These are phyloP conservation scores for Saccharum spontaneum DNA, from an alignment of 176 grass and related monocot genomes.

Conservation along the genomic window DNA sequence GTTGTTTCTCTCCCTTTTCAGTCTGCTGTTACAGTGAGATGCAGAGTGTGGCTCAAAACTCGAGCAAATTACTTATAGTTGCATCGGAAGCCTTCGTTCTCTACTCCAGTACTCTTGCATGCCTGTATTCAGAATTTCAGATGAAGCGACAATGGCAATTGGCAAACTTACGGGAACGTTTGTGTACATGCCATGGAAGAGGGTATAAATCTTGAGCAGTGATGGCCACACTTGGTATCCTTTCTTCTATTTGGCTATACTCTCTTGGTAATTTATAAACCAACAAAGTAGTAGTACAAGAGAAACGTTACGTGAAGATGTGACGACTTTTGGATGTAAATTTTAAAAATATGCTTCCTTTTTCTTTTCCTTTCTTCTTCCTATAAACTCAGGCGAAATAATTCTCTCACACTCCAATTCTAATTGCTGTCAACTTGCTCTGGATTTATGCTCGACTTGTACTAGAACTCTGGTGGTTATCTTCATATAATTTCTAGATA, in stretches of 20 bases:
- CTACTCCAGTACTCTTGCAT: background rate
- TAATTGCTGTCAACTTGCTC: no score
- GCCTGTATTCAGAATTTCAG: background rate
- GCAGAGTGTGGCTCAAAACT: constrained; percentile 38
- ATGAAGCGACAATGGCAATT: background rate
- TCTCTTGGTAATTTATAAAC: background rate
- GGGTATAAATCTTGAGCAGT: background rate
- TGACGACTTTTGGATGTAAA: background rate
- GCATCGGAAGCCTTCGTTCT: background rate
- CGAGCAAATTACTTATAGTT: constrained; percentile 6
- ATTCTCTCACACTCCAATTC: no score
- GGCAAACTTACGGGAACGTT: background rate
- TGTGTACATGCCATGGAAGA: background rate
- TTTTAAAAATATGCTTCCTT: no score
- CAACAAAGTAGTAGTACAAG: background rate
- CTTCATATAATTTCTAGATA: no score
- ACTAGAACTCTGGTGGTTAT: no score
- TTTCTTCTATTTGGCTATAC: background rate
- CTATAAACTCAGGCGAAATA: no score
- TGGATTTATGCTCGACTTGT: no score
- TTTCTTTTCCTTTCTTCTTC: no score
- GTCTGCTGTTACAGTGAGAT: constrained; percentile 48
- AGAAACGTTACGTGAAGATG: background rate
- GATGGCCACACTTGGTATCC: background rate
- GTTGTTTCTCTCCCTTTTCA: background rate